Base-by-base conservation (phyloP, 1,284 basidiomycete species). In the Leucoagaricus sp. region DNA sequence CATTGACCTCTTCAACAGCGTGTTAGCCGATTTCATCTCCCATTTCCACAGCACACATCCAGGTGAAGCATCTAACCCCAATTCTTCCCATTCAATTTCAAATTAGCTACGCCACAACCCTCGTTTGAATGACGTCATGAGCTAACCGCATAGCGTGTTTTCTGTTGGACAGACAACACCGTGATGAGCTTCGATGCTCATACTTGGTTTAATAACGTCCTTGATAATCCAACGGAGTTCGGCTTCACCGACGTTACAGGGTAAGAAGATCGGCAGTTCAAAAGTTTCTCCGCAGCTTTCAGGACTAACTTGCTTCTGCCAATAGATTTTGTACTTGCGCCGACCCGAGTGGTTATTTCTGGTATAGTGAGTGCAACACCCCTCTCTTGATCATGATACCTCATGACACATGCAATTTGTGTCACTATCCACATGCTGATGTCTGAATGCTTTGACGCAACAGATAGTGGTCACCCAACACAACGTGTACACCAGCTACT, bases 361-460 rank as follows among this genome's bases (percentile, higher is more conserved):
- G 81, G 81, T 82, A 74, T 65, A 77, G 80, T 82, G 60, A 65
- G 80, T 77, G n/a, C n/a, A n/a, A n/a, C n/a, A n/a, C n/a, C n/a
- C n/a, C n/a, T n/a, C n/a, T n/a, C n/a, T n/a, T n/a, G n/a, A n/a
- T 31, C 44, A 3, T 19, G n/a, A 19, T n/a, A 28, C 46, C 28
- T 48, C 26, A 17, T 48, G 15, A n/a, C 28, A 13, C 44, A 26
- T 33, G 26, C 15, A n/a, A 13, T n/a, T 23, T 21, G 17, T 21
- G 8, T 21, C 19, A n/a, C 19, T 5, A 41, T 5, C 4, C 40
- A 41, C 19, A 41, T 13, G 36, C 28, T 31, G n/a, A 19, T 31
- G 29, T 26, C 8, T 17, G 6, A 15, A 17, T 21, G 21, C n/a
- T 12, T 13, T 21, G 31, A 25, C 25, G 47, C 6, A 3, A 80